A percentile compares a stretch with the other conserved stretches of the same genome.
phyloP scores from a whole-genome alignment of 768 basidiomycete species.

The Mycena maculata region DNA sequence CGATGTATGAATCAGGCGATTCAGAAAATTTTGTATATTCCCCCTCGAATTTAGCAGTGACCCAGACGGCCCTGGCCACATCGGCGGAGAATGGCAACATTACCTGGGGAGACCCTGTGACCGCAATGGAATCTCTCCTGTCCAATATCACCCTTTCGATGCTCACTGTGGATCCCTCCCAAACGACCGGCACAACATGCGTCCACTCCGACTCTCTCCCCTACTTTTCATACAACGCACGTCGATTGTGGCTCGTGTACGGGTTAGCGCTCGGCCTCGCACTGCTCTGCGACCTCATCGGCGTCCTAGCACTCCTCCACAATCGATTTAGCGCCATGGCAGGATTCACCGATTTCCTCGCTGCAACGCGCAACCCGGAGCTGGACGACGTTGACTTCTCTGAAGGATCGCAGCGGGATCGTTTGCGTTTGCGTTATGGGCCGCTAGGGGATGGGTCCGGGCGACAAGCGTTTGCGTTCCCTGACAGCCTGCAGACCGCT shows the following conservation, averaged over 20 bases:
- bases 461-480: constrained; percentile 9
- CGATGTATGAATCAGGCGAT: not conserved
- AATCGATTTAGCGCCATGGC: not conserved
- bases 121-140: constrained; percentile 12
- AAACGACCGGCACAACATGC: constrained; percentile 2
- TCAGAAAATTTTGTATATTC: not conserved
- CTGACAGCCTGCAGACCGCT: not conserved
- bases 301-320: not conserved
- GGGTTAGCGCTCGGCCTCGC: constrained; percentile 9
- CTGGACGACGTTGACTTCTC: not conserved
- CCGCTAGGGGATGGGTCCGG: not conserved
- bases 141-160: constrained; percentile 23
- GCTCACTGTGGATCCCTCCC: constrained; percentile 20
- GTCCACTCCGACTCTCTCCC: not conserved
- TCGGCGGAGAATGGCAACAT: not conserved
- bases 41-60: not conserved
- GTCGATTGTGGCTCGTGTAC: constrained; percentile 20
- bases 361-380: constrained; percentile 18
- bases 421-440: constrained; percentile 9
- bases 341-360: constrained; percentile 17
- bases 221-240: constrained; percentile 5
- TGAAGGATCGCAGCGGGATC: not conserved
- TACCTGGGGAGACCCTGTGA: constrained; percentile 4
- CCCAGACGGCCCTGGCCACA: not conserved
- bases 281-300: constrained; percentile 13